Conservation (phyloP, 2,329 filamentous ascomycete species). For the Aspergillus sp. region DNA sequence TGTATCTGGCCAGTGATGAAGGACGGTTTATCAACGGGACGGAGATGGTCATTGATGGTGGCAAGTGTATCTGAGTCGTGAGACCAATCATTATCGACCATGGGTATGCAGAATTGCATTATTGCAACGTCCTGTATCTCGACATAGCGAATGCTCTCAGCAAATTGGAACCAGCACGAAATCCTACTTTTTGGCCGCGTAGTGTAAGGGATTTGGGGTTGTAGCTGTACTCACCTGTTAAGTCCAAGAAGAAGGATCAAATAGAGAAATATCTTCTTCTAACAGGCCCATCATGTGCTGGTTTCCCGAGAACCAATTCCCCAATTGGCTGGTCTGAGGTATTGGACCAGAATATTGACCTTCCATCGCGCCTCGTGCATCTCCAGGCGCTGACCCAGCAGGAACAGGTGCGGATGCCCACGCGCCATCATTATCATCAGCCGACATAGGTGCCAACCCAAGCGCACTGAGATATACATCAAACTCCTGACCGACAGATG, state of each 20-base stretch:
- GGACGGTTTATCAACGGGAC: slow-evolving; percentile 71
- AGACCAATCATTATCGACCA: background rate
- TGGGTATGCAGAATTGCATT: background rate
- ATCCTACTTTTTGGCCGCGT: background rate
- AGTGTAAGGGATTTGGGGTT: background rate
- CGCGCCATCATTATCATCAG: slow-evolving; percentile 14
- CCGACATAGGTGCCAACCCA: slow-evolving; percentile 55
- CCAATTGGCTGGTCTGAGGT: slow-evolving; percentile 47
- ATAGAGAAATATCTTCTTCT: slow-evolving; percentile 58
- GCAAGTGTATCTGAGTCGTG: slow-evolving; percentile 42
- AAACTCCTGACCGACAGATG: slow-evolving; percentile 60
- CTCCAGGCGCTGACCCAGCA: slow-evolving; percentile 7
- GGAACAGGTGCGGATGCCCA: slow-evolving; percentile 12
- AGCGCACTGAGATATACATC: slow-evolving; percentile 66
- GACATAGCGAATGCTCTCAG: background rate
- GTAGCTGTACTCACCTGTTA: background rate
- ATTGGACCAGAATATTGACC: slow-evolving; percentile 15
- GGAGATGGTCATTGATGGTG: slow-evolving; percentile 67
- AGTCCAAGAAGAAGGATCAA: slow-evolving; percentile 24
- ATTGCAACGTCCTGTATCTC: background rate
- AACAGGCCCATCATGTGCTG: slow-evolving; percentile 66
- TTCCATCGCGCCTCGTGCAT: slow-evolving; percentile 20
- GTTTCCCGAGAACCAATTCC: slow-evolving; percentile 68
- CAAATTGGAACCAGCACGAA: background rate
- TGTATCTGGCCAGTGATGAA: slow-evolving; percentile 72